Base-by-base conservation (phyloP, 768 basidiomycete genomes). In the Porphyrellus cyaneotinctus region DNA sequence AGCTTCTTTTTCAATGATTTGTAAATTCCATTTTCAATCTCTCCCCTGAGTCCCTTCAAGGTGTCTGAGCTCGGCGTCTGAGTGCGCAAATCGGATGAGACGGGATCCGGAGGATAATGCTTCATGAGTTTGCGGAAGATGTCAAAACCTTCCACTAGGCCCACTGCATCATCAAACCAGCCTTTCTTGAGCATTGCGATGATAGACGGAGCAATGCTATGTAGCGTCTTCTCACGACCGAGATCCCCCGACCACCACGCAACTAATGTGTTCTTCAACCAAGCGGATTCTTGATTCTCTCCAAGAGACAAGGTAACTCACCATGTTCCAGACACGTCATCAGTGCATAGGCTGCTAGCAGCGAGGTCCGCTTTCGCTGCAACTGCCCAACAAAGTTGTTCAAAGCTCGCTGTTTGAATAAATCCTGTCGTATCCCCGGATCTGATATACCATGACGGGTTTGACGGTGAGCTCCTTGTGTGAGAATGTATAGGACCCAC, bases 111-210 rank as follows among this genome's bases (percentile, higher is more conserved):
- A 12, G 1, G 22, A 2, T 1, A 30, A 49, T 22, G 12, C 5
- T 7, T n/a, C 47, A 49, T 49, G 10, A 38, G 37, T 15, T 17
- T 18, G 20, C 36, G 13, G 11, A 51, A 46, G 26, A 45, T 49
- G 22, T 50, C 37, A 2, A 38, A 49, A 5, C 53, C 53, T 32
- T 54, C 42, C 6, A 49, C 35, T 6, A 15, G 36, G 22, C 53
- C 53, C 1, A 54, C 43, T 0, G 53, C 30, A 22, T 54, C 53
- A 14, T 54, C 52, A 26, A 55, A 46, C 43, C 43, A 55, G 13
- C 39, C 48, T 20, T 33, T 33, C 24, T 12, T 31, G 23, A 54
- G 20, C 48, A 54, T 49, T 10, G 2, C 8, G 18, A 44, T 14
- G 26, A 44, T 38, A 20, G 35, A 37, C 8, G 24, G 26, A 14